Evolutionary conservation across 2,329 filamentous ascomycete genomes (phyloP), one percentile per base, ranked within the genome.

Genomic region (Sclerotinia subarctica): DNA sequence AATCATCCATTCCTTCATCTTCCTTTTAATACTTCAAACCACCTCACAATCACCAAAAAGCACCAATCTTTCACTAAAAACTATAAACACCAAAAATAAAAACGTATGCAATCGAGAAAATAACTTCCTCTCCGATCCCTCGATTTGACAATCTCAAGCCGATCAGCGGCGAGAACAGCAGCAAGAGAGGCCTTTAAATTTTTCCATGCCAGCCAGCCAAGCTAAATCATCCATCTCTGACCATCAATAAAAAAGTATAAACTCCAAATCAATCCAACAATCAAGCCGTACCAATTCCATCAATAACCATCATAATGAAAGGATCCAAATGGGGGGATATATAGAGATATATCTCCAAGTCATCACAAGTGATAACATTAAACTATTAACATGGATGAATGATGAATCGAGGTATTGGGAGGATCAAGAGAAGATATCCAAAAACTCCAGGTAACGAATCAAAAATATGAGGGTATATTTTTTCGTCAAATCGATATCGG

Each of bases 391-490:
- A 42, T 57, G 32, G 35, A 57, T 26, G 53, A 35, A 26, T 57
- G 8, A 32, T 42, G 32, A 57, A 57, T 57, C 21, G 21, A 57
- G 32, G 54, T 42, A 10, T 57, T n/a, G n/a, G 6, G 11, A 62
- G 29, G n/a, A 32, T 51, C 44, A 44, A 29, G 57, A 59, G 47
- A 32, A 60, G 54, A 60, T 38, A 29, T 62, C 35, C 32, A 64
- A 60, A 64, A 53, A 66, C 64, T 67, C 64, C 64, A 52, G 56
- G 56, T 52, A 62, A 67, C 56, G 64, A 67, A 67, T 67, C 64
- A 62, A 53, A 57, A 52, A 58, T 67, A 62, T 67, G 64, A 24
- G 53, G 49, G 64, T 54, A 35, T 52, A 60, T 53, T 35, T 51
- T 51, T 42, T 60, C 35, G 35, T 35, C 53, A 56, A 56, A 58